Base-by-base conservation (phyloP, 371 early-diverging fungal species). In the Nosema muscidifuracis region DNA sequence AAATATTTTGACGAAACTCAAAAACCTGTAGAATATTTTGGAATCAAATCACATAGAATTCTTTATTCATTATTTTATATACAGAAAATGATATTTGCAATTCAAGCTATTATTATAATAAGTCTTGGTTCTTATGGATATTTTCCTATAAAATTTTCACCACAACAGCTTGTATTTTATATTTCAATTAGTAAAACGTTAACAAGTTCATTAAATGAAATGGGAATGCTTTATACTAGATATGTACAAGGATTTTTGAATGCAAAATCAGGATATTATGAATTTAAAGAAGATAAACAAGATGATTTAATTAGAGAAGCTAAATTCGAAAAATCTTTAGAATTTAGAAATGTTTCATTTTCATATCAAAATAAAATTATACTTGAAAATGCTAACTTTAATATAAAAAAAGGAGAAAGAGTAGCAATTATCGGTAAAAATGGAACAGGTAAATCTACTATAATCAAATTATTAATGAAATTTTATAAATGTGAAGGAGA, bases 401-500 rank as follows among this genome's bases (percentile, higher is more conserved):
- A 15, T 26, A 67, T 81, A n/a, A 65, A 67, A 6, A 58, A 70
- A 50, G 77, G 77, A 0, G 81, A 81, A 47, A 76, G 74, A 56
- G 20, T 87, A 90, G 28, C 84, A 90, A 34, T 92, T 89, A 84
- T 89, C 90, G 28, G 81, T 31, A 68, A 61, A 36, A 74, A 71
- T 67, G 81, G 83, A 10, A 58, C 70, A 3, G 81, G 81, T 57
- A 83, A 83, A 64, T 69, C 66, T 22, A 81, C 81, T 9, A 63
- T 83, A 40, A 31, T 81, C 0, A 69, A 64, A 31, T 50, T 80
- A 16, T 33, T 81, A 43, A 70, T 78, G 36, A 76, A 74, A 65
- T 93, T 92, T 80, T 91, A 91, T 76, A 92, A 92, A 65, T 80
- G 85, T 18, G 68, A 78, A 0, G 98, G 98, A 18, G 77, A 83